Evolutionary conservation across 1,139 yeast genomes (phyloP), one percentile per base, ranked within the genome.

Genomic region (Hyphopichia buzzinii): DNA sequence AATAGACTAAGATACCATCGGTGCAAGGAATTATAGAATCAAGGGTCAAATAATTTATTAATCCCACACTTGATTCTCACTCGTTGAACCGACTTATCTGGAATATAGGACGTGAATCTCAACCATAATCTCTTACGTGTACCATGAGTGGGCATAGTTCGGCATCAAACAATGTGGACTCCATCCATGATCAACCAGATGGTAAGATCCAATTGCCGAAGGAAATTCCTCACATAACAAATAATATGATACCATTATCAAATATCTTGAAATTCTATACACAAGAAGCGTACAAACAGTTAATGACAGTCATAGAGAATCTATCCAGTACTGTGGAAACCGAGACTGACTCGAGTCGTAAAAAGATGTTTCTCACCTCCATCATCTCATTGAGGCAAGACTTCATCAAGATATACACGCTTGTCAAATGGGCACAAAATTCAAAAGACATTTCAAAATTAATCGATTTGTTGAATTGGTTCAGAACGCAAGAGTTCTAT

Each of bases 391-490:
- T 88, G 29, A 74, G 97, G 38, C 89, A 87, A 49, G 94, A 89
- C 50, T 87, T 84, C 51, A 74, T 89, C 43, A 82, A 90, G 55
- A 59, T 90, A 3, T 89, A 87, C 47, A 95, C 95, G 4, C 64
- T 92, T 34, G 77, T 84, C 31, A 89, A 89, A 59, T 92, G 97
- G 97, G 79, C 95, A 1, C 72, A 76, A 23, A 81, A 79, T 23
- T 72, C 90, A 10, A 72, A 78, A 36, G 88, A 84, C 38, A 80
- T 90, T 38, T 77, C 83, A 26, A 74, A 74, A 38, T 68, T 89
- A 46, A 89, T 92, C 39, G 97, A 92, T 59, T 70, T 90, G 17
- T 77, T 92, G 42, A 84, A 86, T 41, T 90, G 95, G 94, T 71
- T 90, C 33, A 71, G 95, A 17, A 51, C 56, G 42, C 89, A 87